phyloP scores from a whole-genome alignment of 2,329 filamentous ascomycete genomes.

The Curvularia verruculosa region DNA sequence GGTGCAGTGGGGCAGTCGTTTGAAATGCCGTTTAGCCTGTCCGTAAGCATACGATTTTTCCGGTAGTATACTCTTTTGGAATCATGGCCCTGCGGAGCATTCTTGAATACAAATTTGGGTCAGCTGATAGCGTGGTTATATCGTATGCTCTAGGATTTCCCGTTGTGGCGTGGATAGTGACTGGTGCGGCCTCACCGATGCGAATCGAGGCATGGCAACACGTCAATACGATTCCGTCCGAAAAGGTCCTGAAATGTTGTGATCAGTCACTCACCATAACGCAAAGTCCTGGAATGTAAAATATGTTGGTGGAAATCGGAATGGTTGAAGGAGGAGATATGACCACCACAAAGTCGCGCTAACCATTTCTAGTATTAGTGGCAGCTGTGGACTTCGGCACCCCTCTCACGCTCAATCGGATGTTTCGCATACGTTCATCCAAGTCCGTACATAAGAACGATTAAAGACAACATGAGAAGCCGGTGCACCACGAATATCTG shows the following conservation, averaged over 20 bases:
- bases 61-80: conserved; percentile 18
- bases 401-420: conserved; percentile 10
- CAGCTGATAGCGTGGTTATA: not conserved
- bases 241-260: not conserved
- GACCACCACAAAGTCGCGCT: not conserved
- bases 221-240: not conserved
- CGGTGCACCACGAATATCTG: not conserved
- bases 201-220: not conserved
- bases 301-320: not conserved
- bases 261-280: not conserved
- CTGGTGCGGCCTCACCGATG: not conserved
- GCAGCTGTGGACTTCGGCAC: conserved; percentile 12
- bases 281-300: not conserved
- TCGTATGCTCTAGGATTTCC: not conserved
- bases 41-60: conserved; percentile 25
- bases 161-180: not conserved
- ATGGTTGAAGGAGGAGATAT: not conserved
- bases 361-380: conserved; percentile 6
- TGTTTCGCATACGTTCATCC: conserved; percentile 3
- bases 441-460: not conserved
- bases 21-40: conserved; percentile 42
- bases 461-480: not conserved
- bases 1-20: conserved; percentile 32
- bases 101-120: not conserved
- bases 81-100: not conserved